phyloP scores from a whole-genome alignment of 176 grass and related monocot genomes.

The Phoenix roebelenii region DNA sequence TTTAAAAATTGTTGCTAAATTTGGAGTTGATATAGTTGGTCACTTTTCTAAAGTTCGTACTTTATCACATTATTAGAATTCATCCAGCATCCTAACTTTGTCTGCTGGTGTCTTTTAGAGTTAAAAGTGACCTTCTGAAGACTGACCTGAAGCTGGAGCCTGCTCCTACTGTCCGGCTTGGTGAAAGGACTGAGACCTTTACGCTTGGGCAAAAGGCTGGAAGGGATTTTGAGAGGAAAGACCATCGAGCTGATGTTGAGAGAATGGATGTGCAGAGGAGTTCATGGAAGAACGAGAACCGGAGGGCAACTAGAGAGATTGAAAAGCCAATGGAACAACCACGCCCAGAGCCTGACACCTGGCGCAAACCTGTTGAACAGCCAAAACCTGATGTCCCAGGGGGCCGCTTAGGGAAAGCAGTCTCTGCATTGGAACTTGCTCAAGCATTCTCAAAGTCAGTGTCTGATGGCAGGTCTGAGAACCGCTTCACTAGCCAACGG shows the following conservation, averaged over 20 bases:
- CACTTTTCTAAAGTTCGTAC: too few relatives aligned
- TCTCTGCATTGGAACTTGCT: conserved; percentile 70
- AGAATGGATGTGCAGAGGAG: conserved; percentile 34
- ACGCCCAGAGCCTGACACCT: conserved; percentile 58
- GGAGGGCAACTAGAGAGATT: conserved; percentile 36
- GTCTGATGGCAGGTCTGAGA: conserved; percentile 36
- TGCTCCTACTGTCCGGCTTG: conserved; percentile 26
- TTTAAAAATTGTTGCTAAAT: too few relatives aligned
- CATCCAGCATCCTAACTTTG: not conserved
- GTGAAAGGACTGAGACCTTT: conserved; percentile 39
- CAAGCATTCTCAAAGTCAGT: conserved; percentile 86
- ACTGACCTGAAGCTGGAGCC: conserved; percentile 49
- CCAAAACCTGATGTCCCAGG: conserved; percentile 38
- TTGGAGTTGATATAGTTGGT: too few relatives aligned
- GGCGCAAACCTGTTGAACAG: conserved; percentile 75
- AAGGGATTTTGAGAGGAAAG: conserved; percentile 53
- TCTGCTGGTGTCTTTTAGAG: conserved; percentile 24
- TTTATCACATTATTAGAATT: too few relatives aligned
- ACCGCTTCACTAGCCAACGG: conserved; percentile 16
- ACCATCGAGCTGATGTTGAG: conserved; percentile 22
- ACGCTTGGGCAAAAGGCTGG: conserved; percentile 46
- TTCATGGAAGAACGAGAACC: conserved; percentile 43
- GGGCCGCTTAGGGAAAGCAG: conserved; percentile 60
- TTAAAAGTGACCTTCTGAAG: conserved; percentile 62
- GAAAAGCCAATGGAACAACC: conserved; percentile 53